phyloP scores from a whole-genome alignment of 495 filamentous ascomycete genomes.

The Neurospora sp. region DNA sequence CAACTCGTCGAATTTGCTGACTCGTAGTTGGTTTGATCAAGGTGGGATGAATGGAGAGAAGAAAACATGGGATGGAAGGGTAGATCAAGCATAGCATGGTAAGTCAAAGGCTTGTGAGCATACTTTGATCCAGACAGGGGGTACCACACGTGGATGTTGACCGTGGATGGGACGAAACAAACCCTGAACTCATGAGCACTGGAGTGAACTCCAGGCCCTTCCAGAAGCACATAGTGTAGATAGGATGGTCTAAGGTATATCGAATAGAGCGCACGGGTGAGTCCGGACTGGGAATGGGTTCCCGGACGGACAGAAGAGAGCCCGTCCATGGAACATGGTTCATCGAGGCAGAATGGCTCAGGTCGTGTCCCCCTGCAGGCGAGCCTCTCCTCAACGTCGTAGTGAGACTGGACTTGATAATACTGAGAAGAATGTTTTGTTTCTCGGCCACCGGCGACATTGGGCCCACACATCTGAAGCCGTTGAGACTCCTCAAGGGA shows the following conservation, averaged over 20 bases:
- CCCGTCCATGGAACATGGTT: conserved; percentile 14
- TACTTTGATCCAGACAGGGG: neutral
- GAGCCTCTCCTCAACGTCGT: neutral
- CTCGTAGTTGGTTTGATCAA: conserved; percentile 16
- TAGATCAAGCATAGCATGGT: conserved; percentile 2
- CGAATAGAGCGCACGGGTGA: neutral
- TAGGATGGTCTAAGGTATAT: neutral
- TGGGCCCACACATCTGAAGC: neutral
- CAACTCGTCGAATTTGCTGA: conserved; percentile 23
- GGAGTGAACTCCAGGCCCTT: neutral
- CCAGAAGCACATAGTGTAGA: conserved; percentile 10
- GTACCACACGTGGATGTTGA: neutral
- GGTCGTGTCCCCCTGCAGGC: neutral
- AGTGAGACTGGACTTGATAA: neutral
- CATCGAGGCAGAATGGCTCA: neutral
- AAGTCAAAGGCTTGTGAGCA: neutral
- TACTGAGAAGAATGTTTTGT: neutral
- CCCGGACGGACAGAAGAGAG: conserved; percentile 13
- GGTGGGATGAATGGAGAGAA: conserved; percentile 20
- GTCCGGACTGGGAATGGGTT: conserved; percentile 11
- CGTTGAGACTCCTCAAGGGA: neutral
- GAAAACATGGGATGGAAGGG: conserved; percentile 15
- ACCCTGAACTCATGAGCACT: neutral
- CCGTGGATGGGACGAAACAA: neutral
- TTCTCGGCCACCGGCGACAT: neutral